A percentile compares a stretch with the other conserved stretches of the same genome.
phyloP scores from a whole-genome alignment of 495 filamentous ascomycete genomes.

The Aspergillus bridgeri region DNA sequence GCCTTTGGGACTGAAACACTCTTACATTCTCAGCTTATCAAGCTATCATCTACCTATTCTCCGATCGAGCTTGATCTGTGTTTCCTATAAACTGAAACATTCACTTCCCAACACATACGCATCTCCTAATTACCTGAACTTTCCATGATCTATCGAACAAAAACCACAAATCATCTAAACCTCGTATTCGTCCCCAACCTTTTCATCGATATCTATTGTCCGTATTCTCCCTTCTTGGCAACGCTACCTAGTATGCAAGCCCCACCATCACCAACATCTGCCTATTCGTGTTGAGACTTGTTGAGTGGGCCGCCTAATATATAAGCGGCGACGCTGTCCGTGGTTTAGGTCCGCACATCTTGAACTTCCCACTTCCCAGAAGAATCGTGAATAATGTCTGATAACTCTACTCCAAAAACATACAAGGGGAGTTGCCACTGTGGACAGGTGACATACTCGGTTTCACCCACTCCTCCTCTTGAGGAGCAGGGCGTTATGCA shows the following conservation, averaged over 20 bases:
- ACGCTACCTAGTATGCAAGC: too few relatives aligned
- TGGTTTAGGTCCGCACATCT: not conserved
- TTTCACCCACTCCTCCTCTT: slow-evolving; percentile 23
- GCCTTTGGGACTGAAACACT: too few relatives aligned
- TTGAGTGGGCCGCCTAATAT: not conserved
- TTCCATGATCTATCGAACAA: too few relatives aligned
- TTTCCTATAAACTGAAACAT: too few relatives aligned
- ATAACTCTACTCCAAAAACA: not conserved
- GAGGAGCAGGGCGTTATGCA: slow-evolving; percentile 26
- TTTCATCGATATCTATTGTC: too few relatives aligned
- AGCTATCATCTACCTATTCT: too few relatives aligned
- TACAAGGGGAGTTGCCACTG: slow-evolving; percentile 39
- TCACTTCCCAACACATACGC: too few relatives aligned
- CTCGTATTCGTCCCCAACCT: not conserved
- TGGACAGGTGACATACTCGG: slow-evolving; percentile 26
- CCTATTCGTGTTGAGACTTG: not conserved
- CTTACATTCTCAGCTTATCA: too few relatives aligned
- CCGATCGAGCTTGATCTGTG: too few relatives aligned
- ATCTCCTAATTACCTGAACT: too few relatives aligned
- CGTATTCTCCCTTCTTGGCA: too few relatives aligned
- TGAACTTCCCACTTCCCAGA: not conserved
- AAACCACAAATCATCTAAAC: too few relatives aligned
- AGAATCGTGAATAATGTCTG: not conserved
- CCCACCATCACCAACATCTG: not conserved
- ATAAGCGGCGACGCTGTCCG: not conserved